Evolutionary conservation across 768 basidiomycete species (phyloP).

Genomic region (Pleurotus salmoneostramineus): DNA sequence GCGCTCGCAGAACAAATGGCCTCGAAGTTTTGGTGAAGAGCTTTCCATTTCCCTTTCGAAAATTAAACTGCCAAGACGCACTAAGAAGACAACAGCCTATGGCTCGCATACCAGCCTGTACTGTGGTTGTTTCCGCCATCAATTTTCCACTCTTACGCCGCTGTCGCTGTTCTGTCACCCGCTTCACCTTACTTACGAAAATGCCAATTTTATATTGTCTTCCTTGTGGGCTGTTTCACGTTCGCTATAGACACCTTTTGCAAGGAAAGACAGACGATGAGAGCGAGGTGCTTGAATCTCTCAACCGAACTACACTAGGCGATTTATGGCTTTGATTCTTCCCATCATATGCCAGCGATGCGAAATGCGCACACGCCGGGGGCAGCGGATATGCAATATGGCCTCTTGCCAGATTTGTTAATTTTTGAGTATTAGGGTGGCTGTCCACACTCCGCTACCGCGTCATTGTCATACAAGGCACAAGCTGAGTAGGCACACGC

Average conservation of each 20-base stretch:
- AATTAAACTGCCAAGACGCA: background rate
- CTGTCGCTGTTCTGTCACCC: constrained; percentile 1
- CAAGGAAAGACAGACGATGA: background rate
- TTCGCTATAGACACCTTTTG: background rate
- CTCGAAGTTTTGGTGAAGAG: too few relatives aligned
- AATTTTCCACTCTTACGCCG: constrained; percentile 9
- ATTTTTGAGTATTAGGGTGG: background rate
- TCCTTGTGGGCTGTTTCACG: background rate
- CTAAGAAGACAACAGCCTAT: background rate
- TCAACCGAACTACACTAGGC: background rate
- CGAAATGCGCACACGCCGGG: background rate
- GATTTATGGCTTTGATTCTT: background rate
- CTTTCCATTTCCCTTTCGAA: background rate
- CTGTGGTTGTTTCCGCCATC: background rate
- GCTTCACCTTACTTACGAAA: background rate
- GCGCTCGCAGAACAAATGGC: background rate
- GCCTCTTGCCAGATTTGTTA: background rate
- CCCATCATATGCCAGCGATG: background rate
- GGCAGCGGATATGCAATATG: background rate
- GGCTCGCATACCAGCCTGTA: background rate
- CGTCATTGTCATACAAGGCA: too few relatives aligned
- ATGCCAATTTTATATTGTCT: background rate
- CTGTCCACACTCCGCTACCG: background rate
- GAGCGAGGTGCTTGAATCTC: background rate
- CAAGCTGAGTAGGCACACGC: too few relatives aligned